Evolutionary conservation across 2,329 filamentous ascomycete species (phyloP).

Genomic region (Rasamsonia emersonii): DNA sequence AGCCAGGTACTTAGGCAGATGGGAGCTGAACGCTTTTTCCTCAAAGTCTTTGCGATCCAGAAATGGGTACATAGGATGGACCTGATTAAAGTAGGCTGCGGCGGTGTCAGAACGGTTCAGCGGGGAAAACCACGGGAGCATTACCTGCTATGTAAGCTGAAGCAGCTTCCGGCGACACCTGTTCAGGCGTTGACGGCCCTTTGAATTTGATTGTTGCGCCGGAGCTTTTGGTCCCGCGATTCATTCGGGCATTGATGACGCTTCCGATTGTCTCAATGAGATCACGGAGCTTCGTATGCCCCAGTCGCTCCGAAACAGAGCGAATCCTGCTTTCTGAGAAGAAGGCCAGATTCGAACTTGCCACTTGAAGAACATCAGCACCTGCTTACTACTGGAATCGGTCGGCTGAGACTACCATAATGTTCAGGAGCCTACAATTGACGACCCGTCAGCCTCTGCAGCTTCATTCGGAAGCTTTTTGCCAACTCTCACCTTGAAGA

Average conservation of each 20-base stretch:
- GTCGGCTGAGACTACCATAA: slow-evolving; percentile 6
- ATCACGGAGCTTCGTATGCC: slow-evolving; percentile 16
- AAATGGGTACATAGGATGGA: slow-evolving; percentile 35
- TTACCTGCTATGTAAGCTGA: slow-evolving; percentile 9
- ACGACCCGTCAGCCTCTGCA: neutral
- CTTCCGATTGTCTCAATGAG: slow-evolving; percentile 15
- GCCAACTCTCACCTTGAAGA: slow-evolving; percentile 12
- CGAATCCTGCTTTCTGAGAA: slow-evolving; percentile 27
- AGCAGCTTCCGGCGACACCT: slow-evolving; percentile 9
- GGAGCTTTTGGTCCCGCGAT: slow-evolving; percentile 4
- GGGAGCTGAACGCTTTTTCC: slow-evolving; percentile 16
- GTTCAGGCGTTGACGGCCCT: slow-evolving; percentile 8
- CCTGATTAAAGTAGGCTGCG: slow-evolving; percentile 31
- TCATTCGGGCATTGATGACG: slow-evolving; percentile 12
- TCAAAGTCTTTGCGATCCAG: slow-evolving; percentile 31
- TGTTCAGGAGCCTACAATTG: slow-evolving; percentile 6
- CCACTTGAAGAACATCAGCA: slow-evolving; percentile 24
- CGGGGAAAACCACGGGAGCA: slow-evolving; percentile 5
- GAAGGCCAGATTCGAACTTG: slow-evolving; percentile 26
- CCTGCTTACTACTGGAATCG: slow-evolving; percentile 13
- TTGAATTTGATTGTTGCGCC: slow-evolving; percentile 11
- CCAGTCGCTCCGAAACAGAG: slow-evolving; percentile 18
- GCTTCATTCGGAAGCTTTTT: slow-evolving; percentile 3
- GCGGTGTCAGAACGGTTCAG: neutral
- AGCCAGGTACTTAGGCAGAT: slow-evolving; percentile 17